Conservation (phyloP, 805 yeast species). For the Crinitomyces ghanaensis region DNA sequence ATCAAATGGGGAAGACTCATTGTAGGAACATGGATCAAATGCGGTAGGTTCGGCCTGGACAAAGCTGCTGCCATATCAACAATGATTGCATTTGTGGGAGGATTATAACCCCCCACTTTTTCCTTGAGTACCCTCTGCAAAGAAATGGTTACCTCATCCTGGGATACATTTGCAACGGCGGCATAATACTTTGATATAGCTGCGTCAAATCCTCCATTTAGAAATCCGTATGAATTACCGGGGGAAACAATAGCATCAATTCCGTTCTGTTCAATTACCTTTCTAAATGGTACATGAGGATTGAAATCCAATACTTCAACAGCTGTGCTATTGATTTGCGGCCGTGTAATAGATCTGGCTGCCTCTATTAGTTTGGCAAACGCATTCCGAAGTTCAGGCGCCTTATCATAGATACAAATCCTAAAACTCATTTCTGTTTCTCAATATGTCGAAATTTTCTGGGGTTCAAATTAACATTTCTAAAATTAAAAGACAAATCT, state of each 20-base stretch:
- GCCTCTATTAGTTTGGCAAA: too few species aligned
- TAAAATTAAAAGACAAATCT: too few species aligned
- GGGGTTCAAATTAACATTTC: too few species aligned
- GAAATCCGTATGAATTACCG: conserved; percentile 39
- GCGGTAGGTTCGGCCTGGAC: conserved; percentile 15
- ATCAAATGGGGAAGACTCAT: conserved; percentile 27
- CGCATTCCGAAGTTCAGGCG: too few species aligned
- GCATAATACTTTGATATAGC: conserved; percentile 26
- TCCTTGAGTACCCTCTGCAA: conserved; percentile 8
- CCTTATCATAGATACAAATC: too few species aligned
- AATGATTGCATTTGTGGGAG: conserved; percentile 24
- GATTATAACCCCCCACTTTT: conserved; percentile 25
- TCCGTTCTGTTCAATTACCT: conserved; percentile 5
- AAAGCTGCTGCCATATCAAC: conserved; percentile 21
- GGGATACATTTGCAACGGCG: conserved; percentile 5
- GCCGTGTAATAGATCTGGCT: not conserved
- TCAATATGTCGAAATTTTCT: too few species aligned
- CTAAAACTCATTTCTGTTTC: too few species aligned
- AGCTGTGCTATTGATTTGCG: not conserved
- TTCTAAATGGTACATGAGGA: conserved; percentile 1
- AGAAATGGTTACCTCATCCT: conserved; percentile 9
- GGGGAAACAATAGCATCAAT: conserved; percentile 34
- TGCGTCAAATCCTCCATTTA: conserved; percentile 43
- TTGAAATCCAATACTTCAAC: not conserved
- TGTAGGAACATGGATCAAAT: conserved; percentile 30